Conservation (phyloP, 164 flowering plant genomes). For the Echeveria elegans region DNA sequence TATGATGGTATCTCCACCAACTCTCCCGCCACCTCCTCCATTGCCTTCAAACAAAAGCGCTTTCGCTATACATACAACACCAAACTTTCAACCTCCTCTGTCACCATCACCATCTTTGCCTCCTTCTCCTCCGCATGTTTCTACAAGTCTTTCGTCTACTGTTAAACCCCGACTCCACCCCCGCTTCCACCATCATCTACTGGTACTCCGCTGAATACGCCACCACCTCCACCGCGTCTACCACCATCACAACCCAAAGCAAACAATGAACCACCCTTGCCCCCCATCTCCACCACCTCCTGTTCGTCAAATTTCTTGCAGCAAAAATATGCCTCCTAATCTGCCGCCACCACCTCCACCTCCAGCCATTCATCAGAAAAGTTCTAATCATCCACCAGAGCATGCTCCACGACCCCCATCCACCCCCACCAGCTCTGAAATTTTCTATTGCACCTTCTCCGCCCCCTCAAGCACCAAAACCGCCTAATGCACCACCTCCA, state of each 20-base stretch:
- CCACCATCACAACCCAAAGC: conserved; percentile 1
- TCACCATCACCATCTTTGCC: conserved; percentile 16
- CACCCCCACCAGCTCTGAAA: conserved; percentile 12
- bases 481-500: background rate
- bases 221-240: conserved; percentile 20
- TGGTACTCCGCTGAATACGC: background rate
- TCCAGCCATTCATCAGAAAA: background rate
- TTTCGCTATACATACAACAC: conserved; percentile 13
- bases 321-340: background rate
- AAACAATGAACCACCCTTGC: conserved; percentile 3
- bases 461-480: background rate
- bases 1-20: conserved; percentile 14
- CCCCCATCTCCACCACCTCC: conserved; percentile 10
- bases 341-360: conserved; percentile 9
- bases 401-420: background rate
- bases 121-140: too few relatives aligned
- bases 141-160: conserved; percentile 8
- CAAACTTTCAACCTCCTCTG: background rate
- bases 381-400: background rate
- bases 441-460: conserved; percentile 4
- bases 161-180: conserved; percentile 7
- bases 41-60: background rate
- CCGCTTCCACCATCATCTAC: conserved; percentile 20
- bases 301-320: background rate
- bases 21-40: conserved; percentile 10